Conservation (phyloP, 768 basidiomycete species). For the Pseudohyphozyma bogoriensis region DNA sequence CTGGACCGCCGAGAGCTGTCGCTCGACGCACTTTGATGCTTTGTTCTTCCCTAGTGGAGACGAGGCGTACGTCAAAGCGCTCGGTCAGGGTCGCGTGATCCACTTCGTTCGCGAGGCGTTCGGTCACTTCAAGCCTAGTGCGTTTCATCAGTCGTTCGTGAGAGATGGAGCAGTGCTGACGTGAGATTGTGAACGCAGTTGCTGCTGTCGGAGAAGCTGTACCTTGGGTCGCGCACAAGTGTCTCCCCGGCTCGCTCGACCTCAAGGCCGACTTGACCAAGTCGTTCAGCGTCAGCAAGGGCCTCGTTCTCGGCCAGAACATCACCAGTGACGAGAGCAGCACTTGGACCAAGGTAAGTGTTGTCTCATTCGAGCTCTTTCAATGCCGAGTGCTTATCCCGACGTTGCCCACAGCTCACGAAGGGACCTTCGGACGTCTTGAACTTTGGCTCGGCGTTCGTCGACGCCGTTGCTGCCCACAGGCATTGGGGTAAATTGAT, state of each 20-base stretch:
- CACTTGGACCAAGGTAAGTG: slow-evolving; percentile 21
- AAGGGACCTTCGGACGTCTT: slow-evolving; percentile 33
- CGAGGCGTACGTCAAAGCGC: slow-evolving; percentile 50
- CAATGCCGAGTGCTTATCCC: slow-evolving; percentile 29
- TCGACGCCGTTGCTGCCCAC: slow-evolving; percentile 40
- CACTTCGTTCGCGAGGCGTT: slow-evolving; percentile 58
- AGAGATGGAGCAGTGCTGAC: neutral
- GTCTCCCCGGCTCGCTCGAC: slow-evolving; percentile 37
- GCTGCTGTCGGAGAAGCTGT: slow-evolving; percentile 54
- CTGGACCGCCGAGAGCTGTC: slow-evolving; percentile 59
- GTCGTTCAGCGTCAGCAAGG: slow-evolving; percentile 33
- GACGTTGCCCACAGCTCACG: slow-evolving; percentile 4
- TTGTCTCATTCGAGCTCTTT: slow-evolving; percentile 33
- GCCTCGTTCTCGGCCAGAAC: slow-evolving; percentile 38
- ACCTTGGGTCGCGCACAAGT: slow-evolving; percentile 37
- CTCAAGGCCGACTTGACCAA: slow-evolving; percentile 32
- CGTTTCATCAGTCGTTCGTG: too few relatives aligned
- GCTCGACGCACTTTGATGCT: slow-evolving; percentile 77
- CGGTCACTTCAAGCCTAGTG: slow-evolving; percentile 14
- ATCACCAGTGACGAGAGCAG: slow-evolving; percentile 17
- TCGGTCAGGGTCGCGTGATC: slow-evolving; percentile 57
- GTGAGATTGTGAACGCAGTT: slow-evolving; percentile 39
- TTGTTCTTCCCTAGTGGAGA: slow-evolving; percentile 63
- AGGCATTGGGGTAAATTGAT: slow-evolving; percentile 36
- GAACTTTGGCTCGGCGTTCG: slow-evolving; percentile 36